These are phyloP conservation scores for Penicillium concentricum DNA, from an alignment of 2,329 filamentous ascomycete genomes.

Conservation along the genomic window DNA sequence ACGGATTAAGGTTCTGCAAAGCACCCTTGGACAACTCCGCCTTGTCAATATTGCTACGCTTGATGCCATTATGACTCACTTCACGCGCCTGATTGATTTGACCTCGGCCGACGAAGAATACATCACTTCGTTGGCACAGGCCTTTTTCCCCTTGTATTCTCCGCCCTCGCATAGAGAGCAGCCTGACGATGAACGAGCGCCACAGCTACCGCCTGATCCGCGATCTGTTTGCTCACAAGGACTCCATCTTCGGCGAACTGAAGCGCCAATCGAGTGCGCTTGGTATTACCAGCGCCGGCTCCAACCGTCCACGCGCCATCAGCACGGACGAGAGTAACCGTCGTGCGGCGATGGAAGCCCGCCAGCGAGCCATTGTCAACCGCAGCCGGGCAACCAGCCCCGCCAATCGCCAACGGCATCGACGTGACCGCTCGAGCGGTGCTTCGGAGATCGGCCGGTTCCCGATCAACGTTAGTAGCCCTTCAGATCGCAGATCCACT, in stretches of 20 bases:
- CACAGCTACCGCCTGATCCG: constrained; percentile 87
- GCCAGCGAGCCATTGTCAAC: constrained; percentile 72
- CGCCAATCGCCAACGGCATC: constrained; percentile 54
- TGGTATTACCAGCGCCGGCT: constrained; percentile 49
- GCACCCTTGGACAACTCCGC: constrained; percentile 89
- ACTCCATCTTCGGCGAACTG: constrained; percentile 90
- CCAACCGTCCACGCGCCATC: constrained; percentile 73
- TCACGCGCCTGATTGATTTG: constrained; percentile 91
- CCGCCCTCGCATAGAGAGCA: constrained; percentile 81
- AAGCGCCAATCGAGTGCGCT: constrained; percentile 64
- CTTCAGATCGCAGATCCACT: constrained; percentile 51
- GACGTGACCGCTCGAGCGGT: constrained; percentile 74
- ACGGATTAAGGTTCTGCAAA: constrained; percentile 87
- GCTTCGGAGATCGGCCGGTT: constrained; percentile 76
- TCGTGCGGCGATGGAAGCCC: constrained; percentile 89
- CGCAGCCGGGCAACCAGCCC: constrained; percentile 75
- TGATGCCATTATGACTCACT: constrained; percentile 96
- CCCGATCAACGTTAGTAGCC: constrained; percentile 71
- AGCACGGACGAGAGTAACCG: constrained; percentile 96
- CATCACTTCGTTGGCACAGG: constrained; percentile 68
- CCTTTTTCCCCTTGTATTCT: constrained; percentile 85
- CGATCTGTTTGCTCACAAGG: constrained; percentile 90
- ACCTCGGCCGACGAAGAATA: constrained; percentile 94
- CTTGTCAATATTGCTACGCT: constrained; percentile 98
- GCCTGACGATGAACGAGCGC: constrained; percentile 91